Evolutionary conservation across 352 stramenopile species (phyloP), one percentile per base, ranked within the genome.

Genomic region (Phytophthora foliorum): DNA sequence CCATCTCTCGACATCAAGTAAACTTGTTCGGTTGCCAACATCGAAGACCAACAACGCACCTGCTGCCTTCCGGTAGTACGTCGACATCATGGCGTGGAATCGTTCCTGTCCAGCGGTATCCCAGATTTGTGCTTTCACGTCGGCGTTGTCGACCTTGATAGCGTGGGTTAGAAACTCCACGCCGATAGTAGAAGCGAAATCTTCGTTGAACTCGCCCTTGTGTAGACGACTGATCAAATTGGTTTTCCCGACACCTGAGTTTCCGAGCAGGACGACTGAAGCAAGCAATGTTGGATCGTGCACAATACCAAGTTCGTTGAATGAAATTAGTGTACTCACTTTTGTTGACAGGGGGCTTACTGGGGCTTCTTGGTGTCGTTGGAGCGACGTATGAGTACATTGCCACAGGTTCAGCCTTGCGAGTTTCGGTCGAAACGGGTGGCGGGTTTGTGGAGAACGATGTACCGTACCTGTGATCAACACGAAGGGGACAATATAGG

Each of bases 81-180:
- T 96, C 10, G 85, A 80, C 88, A 95, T 95, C 87, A 96, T 97
- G 16, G 87, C 82, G 53, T 93, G 87, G 76, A 94, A 97, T 27
- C 86, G 84, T 64, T 97, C 89, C 31, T 95, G 89, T 1, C 89
- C 89, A 5, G 89, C 89, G 0, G 89, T 97, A 58, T 97, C 90
- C 90, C 90, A 97, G 62, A 97, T 97, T 63, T 96, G 85, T 0
- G 88, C 88, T 67, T 96, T 96, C 25, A 96, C 81, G 21, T 89
- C 86, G 5, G 64, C 59, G 25, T 80, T 78, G 34, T 94, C 82
- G 48, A 95, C 75, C 16, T 84, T 73, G 31, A 92, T 86, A n/a
- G 77, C 60, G 61, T 96, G 88, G 10, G 90, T 95, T n/a, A 95
- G 77, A 55, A 97, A 97, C 62, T 97, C 90, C 36, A 95, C 88